Percentiles rank a stretch among this genome's conserved stretches.
phyloP scores from a whole-genome alignment of 23 red algal genomes.

The Gracilaria domingensis region DNA sequence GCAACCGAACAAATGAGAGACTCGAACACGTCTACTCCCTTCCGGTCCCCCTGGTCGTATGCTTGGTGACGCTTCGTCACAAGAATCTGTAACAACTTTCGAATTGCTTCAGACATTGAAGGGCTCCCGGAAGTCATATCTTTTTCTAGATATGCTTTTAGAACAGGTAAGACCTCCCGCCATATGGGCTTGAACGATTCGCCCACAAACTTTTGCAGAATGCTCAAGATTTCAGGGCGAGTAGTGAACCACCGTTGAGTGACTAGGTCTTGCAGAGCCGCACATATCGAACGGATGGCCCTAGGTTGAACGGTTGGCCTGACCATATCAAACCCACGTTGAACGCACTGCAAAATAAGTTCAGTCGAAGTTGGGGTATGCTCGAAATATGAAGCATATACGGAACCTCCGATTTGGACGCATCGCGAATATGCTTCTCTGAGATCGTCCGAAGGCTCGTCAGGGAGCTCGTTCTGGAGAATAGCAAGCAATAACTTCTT shows the following conservation, averaged over 20 bases:
- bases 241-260: constrained; percentile 20
- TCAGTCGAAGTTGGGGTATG: constrained; percentile 35
- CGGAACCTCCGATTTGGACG: constrained; percentile 1
- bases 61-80: constrained; percentile 37
- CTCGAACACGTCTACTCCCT: constrained; percentile 21
- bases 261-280: constrained; percentile 10
- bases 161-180: constrained; percentile 40
- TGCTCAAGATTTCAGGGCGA: constrained; percentile 44
- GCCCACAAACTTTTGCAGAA: constrained; percentile 25
- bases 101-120: constrained; percentile 30
- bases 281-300: constrained; percentile 1
- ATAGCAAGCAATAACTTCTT: constrained; percentile 34
- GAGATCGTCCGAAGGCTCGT: constrained; percentile 38
- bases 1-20: constrained; percentile 45
- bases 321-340: constrained; percentile 37
- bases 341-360: constrained; percentile 40
- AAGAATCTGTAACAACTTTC: neutral
- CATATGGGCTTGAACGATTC: constrained; percentile 25
- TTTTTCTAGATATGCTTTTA: constrained; percentile 55
- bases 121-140: constrained; percentile 44
- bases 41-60: constrained; percentile 31
- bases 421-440: constrained; percentile 21
- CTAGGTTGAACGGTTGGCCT: constrained; percentile 10
- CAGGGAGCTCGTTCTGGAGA: constrained; percentile 13
- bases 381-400: constrained; percentile 41